Base-by-base conservation (phyloP, 2,329 filamentous ascomycete species). In the Cladosporium austrohemisphaericum region DNA sequence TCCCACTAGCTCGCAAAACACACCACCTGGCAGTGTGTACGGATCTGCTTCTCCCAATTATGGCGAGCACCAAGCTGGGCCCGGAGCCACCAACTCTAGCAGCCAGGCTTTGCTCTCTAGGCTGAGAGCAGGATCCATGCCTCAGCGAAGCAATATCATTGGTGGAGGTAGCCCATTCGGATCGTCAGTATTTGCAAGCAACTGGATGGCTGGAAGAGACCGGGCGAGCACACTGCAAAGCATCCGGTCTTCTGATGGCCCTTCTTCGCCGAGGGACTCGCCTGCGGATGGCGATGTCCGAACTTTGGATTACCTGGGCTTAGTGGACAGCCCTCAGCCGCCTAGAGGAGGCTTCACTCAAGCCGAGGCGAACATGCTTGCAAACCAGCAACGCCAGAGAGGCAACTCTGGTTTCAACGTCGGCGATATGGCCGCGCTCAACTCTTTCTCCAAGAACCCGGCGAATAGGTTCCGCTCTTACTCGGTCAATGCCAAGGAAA, bases 401-500 rank as follows among this genome's bases (percentile, higher is more conserved):
- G 61, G 68, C 23, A 69, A 76, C 51, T 66, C 69, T 11, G 84
- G 86, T 2, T 59, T 63, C 2, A 86, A 89, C 56, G 76, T 92
- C 26, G 84, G 85, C 36, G 86, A 86, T 62, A 74, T 92, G 53
- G 83, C 84, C 54, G 85, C 88, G 65, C 79, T 88, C 55, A 85
- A 84, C 56, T 85, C 88, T 64, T 82, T 88, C 57, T 85, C 84
- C 56, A 86, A 81, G 65, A 86, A 87, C 60, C 66, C 67, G 35
- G 78, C 85, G 36, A 97, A 87, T 67, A 83, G 93, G 45, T 95
- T 97, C 76, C 84, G 93, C 38, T 98, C 93, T 1, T 97, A 96
- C 68, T 98, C 93, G 1, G 93, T 98, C 57, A 98, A 98, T 69
- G 94, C 95, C 49, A 96, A 95, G 70, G 92, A 97, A 67, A 94